Percentiles rank a stretch among this genome's conserved stretches.
Evolutionary conservation across 257 asterid genomes (phyloP).

Genomic region (Henckelia pumila): DNA sequence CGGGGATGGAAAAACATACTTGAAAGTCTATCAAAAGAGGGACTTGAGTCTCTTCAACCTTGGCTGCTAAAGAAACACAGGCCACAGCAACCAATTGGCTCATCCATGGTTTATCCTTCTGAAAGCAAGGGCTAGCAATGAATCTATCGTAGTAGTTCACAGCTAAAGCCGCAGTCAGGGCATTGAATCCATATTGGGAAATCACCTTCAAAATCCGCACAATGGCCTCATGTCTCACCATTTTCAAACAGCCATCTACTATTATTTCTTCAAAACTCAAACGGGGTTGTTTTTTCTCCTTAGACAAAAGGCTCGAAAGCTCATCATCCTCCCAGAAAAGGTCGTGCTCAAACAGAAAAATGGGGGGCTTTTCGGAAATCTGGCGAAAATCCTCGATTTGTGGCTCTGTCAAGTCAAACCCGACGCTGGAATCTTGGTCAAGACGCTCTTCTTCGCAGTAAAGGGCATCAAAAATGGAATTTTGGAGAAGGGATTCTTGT

Average conservation of each 20-base stretch:
- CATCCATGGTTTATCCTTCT: conserved; percentile 95
- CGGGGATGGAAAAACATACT: conserved; percentile 39
- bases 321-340: conserved; percentile 83
- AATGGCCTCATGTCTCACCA: conserved; percentile 56
- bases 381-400: conserved; percentile 25
- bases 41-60: conserved; percentile 89
- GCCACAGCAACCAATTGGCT: conserved; percentile 89
- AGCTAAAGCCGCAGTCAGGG: conserved; percentile 64
- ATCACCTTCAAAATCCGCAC: conserved; percentile 71
- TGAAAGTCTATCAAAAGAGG: conserved; percentile 85
- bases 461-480: conserved; percentile 67
- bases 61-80: conserved; percentile 90
- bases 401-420: conserved; percentile 31
- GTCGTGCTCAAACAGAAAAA: conserved; percentile 56
- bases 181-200: conserved; percentile 53
- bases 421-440: conserved; percentile 46
- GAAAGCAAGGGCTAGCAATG: conserved; percentile 51
- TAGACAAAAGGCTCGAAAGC: conserved; percentile 50
- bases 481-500: conserved; percentile 43
- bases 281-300: conserved; percentile 47
- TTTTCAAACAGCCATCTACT: conserved; percentile 42
- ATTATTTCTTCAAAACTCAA: conserved; percentile 25
- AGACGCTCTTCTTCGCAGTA: conserved; percentile 62
- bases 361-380: conserved; percentile 33
- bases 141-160: conserved; percentile 70